These are phyloP conservation scores for Daldinia eschscholtzii DNA, from an alignment of 2,329 filamentous ascomycete species.

Conservation along the genomic window DNA sequence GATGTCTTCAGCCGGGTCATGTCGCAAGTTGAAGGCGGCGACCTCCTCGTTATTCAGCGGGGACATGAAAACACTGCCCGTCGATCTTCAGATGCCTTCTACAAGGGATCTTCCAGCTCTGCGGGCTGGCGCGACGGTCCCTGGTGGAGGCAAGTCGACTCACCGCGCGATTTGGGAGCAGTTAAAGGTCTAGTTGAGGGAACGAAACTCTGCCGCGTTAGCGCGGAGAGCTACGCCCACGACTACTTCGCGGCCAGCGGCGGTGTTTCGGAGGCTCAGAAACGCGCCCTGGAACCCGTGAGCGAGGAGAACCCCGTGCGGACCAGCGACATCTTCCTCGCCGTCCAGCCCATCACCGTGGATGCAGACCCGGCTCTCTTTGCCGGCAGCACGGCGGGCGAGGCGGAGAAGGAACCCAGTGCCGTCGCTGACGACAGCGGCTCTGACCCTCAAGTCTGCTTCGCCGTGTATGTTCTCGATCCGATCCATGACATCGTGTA, in stretches of 20 bases:
- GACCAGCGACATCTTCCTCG: slow-evolving; percentile 93
- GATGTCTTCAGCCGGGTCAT: slow-evolving; percentile 94
- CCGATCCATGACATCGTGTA: slow-evolving; percentile 93
- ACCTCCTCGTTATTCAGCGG: slow-evolving; percentile 92
- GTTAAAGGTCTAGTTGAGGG: slow-evolving; percentile 87
- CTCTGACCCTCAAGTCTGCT: slow-evolving; percentile 73
- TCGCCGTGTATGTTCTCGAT: slow-evolving; percentile 85
- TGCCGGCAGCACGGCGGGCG: slow-evolving; percentile 64
- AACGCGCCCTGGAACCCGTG: slow-evolving; percentile 81
- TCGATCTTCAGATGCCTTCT: slow-evolving; percentile 70
- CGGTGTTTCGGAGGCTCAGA: slow-evolving; percentile 83
- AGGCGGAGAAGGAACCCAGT: slow-evolving; percentile 68
- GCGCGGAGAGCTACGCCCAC: slow-evolving; percentile 85
- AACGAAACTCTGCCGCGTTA: slow-evolving; percentile 90
- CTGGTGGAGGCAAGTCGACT: slow-evolving; percentile 86
- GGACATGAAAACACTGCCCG: slow-evolving; percentile 85
- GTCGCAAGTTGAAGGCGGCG: slow-evolving; percentile 98
- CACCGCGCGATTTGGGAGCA: slow-evolving; percentile 80
- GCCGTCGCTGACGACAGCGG: slow-evolving; percentile 65
- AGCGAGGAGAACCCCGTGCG: slow-evolving; percentile 90
- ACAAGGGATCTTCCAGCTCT: slow-evolving; percentile 59
- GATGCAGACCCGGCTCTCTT: slow-evolving; percentile 77
- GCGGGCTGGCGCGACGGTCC: slow-evolving; percentile 90
- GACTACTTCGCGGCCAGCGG: slow-evolving; percentile 86
- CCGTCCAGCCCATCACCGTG: slow-evolving; percentile 87